Evolutionary conservation across 2,329 filamentous ascomycete species (phyloP), one percentile per base, ranked within the genome.

Genomic region (Trichoderma endophyticum): DNA sequence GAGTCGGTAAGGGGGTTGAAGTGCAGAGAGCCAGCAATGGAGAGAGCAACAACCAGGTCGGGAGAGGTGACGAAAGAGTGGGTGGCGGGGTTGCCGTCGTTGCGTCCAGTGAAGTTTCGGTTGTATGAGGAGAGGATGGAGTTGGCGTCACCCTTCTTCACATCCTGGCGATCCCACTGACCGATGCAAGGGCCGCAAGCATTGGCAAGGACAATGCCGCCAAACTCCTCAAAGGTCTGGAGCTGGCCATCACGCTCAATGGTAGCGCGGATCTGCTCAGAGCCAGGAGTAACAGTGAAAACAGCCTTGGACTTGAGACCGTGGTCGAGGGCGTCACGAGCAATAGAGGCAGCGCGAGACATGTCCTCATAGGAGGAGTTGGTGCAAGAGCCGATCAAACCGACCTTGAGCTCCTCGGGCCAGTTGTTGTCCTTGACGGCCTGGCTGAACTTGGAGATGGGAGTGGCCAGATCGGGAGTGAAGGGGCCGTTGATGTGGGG

Each of bases 91-190:
- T 97, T 98, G 77, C 93, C 94, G 78, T 97, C 95, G 83, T 98
- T 98, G 82, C 96, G 94, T 76, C 95, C 95, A 74, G 95, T 98
- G 87, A 99, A 98, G 91, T 99, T 98, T 85, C 96, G 94, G 92
- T 99, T 99, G 91, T 98, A 99, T 32, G 96, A 98, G 61, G 95
- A 98, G 82, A 99, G 87, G 82, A 99, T 99, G 7, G 94, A 97
- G 91, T 99, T 99, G 79, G 94, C 87, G 78, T 93, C 91, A 76
- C 95, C 95, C 90, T 98, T 98, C 89, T 95, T 92, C 71, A 98
- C 94, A 78, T 98, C 95, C 76, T 86, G 87, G 77, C 96, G 92
- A 80, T 98, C 94, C 96, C 96, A 98, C 84, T 98, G 95, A 73
- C 93, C 94, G 82, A 97, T 95, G 85, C 93, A 96, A 77, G 93